Percentiles rank a stretch among this genome's conserved stretches.
Conservation (phyloP, 306 rosid genomes). For the Herpetospermum pedunculosum region DNA sequence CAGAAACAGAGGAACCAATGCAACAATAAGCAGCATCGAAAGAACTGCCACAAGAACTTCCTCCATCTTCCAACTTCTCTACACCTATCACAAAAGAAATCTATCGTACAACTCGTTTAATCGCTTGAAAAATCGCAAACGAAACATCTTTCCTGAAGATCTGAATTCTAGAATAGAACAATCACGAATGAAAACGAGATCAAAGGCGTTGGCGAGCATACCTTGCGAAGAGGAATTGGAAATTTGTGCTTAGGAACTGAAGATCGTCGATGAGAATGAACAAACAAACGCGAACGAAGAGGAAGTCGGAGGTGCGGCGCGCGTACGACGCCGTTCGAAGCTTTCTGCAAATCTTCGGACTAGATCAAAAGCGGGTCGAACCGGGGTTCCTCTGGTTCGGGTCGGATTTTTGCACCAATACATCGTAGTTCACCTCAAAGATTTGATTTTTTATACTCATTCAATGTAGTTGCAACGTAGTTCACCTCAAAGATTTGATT, state of each 20-base stretch:
- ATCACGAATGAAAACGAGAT: not conserved
- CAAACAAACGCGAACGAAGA: not conserved
- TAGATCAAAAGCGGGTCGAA: too few relatives aligned
- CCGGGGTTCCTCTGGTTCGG: not conserved
- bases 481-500: too few relatives aligned
- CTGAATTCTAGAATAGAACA: not conserved
- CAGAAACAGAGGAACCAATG: conserved; percentile 62
- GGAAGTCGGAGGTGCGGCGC: not conserved
- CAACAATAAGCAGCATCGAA: conserved; percentile 46
- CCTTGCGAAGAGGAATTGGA: not conserved
- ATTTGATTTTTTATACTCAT: too few relatives aligned
- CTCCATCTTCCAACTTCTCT: conserved; percentile 33
- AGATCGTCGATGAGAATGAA: not conserved
- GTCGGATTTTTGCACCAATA: too few relatives aligned
- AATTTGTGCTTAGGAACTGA: not conserved
- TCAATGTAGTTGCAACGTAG: too few relatives aligned
- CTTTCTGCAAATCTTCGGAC: not conserved
- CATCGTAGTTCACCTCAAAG: too few relatives aligned
- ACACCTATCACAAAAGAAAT: not conserved
- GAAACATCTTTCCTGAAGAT: not conserved
- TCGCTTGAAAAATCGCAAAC: not conserved
- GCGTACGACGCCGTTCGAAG: not conserved
- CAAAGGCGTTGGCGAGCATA: not conserved
- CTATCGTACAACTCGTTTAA: not conserved
- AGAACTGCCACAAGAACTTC: conserved; percentile 44